A percentile compares a stretch with the other conserved stretches of the same genome.
Evolutionary conservation across 257 asterid species (phyloP).

Genomic region (Prunella vulgaris): DNA sequence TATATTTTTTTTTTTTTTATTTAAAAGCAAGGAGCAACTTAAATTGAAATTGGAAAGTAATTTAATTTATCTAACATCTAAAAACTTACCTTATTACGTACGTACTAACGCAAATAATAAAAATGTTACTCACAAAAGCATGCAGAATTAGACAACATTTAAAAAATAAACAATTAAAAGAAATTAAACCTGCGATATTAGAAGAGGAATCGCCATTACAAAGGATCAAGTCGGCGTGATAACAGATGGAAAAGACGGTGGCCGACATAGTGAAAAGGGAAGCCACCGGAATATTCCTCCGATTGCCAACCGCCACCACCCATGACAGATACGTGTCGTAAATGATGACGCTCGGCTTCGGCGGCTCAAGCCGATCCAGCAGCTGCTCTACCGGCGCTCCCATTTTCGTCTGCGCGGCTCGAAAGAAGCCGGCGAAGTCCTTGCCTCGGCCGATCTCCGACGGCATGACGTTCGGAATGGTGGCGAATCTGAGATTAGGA

Average conservation of each 20-base stretch:
- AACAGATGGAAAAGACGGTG: slow-evolving; percentile 29
- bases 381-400: slow-evolving; percentile 45
- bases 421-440: slow-evolving; percentile 25
- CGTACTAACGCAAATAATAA: too few species aligned
- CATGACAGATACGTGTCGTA: slow-evolving; percentile 32
- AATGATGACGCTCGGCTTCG: slow-evolving; percentile 34
- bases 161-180: neutral
- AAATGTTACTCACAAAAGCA: too few species aligned
- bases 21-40: too few species aligned
- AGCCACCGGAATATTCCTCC: slow-evolving; percentile 50
- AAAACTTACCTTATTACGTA: too few species aligned
- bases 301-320: slow-evolving; percentile 30
- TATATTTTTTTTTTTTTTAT: too few species aligned
- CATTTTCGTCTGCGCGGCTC: slow-evolving; percentile 27
- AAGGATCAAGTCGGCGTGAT: slow-evolving; percentile 27
- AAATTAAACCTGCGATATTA: slow-evolving; percentile 19
- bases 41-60: too few species aligned
- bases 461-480: slow-evolving; percentile 54
- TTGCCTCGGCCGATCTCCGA: slow-evolving; percentile 43
- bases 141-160: too few species aligned
- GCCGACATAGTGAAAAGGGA: slow-evolving; percentile 44
- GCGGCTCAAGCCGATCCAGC: slow-evolving; percentile 24
- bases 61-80: too few species aligned
- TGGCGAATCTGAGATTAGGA: slow-evolving; percentile 33
- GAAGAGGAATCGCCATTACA: neutral